phyloP scores from a whole-genome alignment of 345 rosid species.

The Salix purpurea region DNA sequence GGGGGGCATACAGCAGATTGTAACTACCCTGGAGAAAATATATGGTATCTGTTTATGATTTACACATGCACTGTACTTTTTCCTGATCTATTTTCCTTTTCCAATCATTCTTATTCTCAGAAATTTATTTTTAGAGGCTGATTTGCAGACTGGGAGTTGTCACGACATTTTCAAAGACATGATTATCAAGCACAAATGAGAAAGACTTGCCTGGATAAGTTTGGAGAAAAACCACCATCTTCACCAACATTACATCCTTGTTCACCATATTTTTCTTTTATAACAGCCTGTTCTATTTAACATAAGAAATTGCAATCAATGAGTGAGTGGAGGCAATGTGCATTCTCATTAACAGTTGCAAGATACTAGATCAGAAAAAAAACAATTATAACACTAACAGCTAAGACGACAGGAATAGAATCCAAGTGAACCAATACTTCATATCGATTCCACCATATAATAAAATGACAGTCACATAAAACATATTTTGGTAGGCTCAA shows the following conservation, averaged over 20 bases:
- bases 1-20: not conserved
- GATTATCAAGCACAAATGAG: conserved; percentile 17
- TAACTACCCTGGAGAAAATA: not conserved
- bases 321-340: conserved; percentile 2
- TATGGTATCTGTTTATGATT: not conserved
- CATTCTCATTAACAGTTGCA: conserved; percentile 1
- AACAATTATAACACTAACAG: not conserved
- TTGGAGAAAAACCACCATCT: conserved; percentile 95
- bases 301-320: conserved; percentile 31
- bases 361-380: not conserved
- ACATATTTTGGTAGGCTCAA: not conserved
- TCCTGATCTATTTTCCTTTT: not conserved
- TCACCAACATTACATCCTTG: conserved; percentile 84
- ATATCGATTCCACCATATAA: not conserved
- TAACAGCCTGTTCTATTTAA: conserved; percentile 68
- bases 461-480: not conserved
- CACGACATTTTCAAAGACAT: not conserved
- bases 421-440: not conserved
- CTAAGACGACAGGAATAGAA: not conserved
- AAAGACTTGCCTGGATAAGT: conserved; percentile 65
- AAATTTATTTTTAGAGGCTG: not conserved
- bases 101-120: not conserved
- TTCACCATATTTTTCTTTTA: conserved; percentile 69
- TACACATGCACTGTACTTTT: not conserved
- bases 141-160: not conserved